Base-by-base conservation (phyloP, 2,329 filamentous ascomycete genomes). In the Tolypocladium sp. region DNA sequence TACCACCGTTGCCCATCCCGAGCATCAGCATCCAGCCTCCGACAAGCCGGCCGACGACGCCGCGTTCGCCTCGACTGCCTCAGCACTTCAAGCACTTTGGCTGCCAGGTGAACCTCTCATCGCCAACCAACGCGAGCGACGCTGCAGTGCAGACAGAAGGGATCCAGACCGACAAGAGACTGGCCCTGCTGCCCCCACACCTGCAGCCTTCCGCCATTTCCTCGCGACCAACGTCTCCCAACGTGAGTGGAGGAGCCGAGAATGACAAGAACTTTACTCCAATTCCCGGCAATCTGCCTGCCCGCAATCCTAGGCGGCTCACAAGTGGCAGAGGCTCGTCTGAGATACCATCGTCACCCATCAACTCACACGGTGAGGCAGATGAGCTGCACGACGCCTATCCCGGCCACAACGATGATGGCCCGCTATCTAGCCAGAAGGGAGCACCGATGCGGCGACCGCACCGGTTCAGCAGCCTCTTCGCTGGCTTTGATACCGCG, bases 11-110 rank as follows among this genome's bases (percentile, higher is more conserved):
- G 60, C 68, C 79, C 5, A 89, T 97, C 62, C 93, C 93, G 0
- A 90, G 87, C 66, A 99, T 99, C 69, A 89, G 91, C 59, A 91
- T 99, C 57, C 90, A 96, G 65, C 94, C 94, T 38, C 93, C 94
- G 0, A 85, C 82, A 3, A 96, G 91, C 58, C 84, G 89, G 55
- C 92, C 93, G n/a, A 79, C 87, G 5, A 92, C 91, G 2, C 91
- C 91, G 2, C 83, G 82, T 55, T 84, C 88, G 64, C 86, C 88
- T 57, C 81, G 86, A 7, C 83, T 96, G 58, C 86, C 96, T 37
- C 92, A 92, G 58, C 86, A 92, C 59, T 85, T 85, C 62, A 97
- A 92, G 71, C 91, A 91, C 72, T 86, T 89, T 63, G 87, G 86
- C 22, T 93, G 89, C 67, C 94, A 99, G 73, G 91, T 92, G n/a